phyloP scores from a whole-genome alignment of 2,329 filamentous ascomycete species.

The Lasiodiplodia gonubiensis region DNA sequence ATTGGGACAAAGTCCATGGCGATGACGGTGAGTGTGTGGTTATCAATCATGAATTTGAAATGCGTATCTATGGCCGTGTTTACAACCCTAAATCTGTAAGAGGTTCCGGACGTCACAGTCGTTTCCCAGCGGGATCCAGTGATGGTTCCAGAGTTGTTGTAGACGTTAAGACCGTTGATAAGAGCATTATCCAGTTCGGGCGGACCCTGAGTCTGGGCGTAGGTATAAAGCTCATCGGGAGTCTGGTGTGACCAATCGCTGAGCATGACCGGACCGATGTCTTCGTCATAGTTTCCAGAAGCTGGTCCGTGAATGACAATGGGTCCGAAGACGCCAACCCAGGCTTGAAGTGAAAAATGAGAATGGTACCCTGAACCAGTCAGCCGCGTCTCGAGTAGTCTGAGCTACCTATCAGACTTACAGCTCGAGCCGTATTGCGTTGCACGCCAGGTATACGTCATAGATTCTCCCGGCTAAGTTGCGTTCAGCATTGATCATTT shows the following conservation, averaged over 20 bases:
- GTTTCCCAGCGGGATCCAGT: constrained; percentile 35
- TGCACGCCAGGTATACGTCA: constrained; percentile 56
- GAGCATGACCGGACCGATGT: constrained; percentile 59
- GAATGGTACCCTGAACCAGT: constrained; percentile 62
- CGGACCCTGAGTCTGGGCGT: constrained; percentile 33
- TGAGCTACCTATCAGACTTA: background rate
- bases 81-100: constrained; percentile 51
- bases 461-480: constrained; percentile 35
- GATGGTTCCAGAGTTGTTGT: constrained; percentile 28
- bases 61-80: constrained; percentile 48
- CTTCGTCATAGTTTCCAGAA: constrained; percentile 57
- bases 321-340: constrained; percentile 38
- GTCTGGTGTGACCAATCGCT: constrained; percentile 67
- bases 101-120: constrained; percentile 44
- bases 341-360: constrained; percentile 61
- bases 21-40: constrained; percentile 49
- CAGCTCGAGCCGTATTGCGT: constrained; percentile 58
- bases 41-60: constrained; percentile 50
- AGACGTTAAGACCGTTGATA: constrained; percentile 30
- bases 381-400: background rate
- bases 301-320: constrained; percentile 50
- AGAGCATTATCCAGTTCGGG: constrained; percentile 19
- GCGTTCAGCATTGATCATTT: background rate
- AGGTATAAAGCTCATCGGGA: background rate
- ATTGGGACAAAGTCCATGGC: constrained; percentile 46